Conservation (phyloP, 1,284 basidiomycete species). For the Microbotryum saponariae region DNA sequence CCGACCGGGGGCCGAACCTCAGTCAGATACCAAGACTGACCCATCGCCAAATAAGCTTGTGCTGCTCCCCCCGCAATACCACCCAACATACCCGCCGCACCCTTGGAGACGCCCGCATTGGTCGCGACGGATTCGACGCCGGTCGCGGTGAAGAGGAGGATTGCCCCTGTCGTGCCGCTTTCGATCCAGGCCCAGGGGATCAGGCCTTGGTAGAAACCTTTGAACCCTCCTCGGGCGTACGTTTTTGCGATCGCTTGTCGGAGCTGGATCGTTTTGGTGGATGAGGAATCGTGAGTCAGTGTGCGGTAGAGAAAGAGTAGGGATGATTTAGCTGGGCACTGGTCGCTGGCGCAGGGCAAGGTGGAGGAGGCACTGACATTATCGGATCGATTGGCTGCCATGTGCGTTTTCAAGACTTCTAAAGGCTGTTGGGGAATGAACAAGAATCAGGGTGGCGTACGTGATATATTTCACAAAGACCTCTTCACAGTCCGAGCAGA, state of each 20-base stretch:
- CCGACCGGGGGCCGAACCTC: background rate
- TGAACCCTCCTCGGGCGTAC: conserved; percentile 62
- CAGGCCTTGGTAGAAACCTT: conserved; percentile 94
- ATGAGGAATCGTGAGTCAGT: too few species aligned
- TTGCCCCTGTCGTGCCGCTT: conserved; percentile 93
- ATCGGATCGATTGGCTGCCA: conserved; percentile 19
- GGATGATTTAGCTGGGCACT: too few species aligned
- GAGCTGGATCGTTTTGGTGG: too few species aligned
- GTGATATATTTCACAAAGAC: too few species aligned
- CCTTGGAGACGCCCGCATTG: conserved; percentile 63
- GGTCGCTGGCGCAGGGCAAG: too few species aligned
- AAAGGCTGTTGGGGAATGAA: conserved; percentile 20
- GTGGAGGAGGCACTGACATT: background rate
- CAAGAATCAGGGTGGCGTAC: too few species aligned
- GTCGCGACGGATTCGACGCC: conserved; percentile 72
- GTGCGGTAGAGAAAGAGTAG: too few species aligned
- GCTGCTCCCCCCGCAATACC: conserved; percentile 96
- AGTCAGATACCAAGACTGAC: background rate
- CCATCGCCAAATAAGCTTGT: conserved; percentile 99
- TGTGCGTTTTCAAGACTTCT: conserved; percentile 31
- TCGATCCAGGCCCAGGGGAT: conserved; percentile 70
- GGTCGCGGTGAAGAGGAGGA: conserved; percentile 87
- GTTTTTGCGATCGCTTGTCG: conserved; percentile 14
- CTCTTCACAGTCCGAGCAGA: too few species aligned
- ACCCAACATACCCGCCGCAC: conserved; percentile 77